phyloP scores from a whole-genome alignment of 768 basidiomycete genomes.

The Coprinopsis marcescibilis region DNA sequence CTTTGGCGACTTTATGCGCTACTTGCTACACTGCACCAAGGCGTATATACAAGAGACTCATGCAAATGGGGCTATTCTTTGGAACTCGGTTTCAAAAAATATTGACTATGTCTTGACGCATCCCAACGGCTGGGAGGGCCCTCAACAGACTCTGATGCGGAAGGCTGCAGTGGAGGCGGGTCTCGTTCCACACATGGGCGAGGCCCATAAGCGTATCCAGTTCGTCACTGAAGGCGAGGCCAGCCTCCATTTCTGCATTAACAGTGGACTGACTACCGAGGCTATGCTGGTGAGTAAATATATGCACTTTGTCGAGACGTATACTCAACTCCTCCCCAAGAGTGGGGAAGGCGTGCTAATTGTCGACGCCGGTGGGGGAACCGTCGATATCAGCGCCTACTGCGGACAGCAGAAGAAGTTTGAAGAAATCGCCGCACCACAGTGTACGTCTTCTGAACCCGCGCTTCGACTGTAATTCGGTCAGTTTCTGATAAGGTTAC shows the following conservation, averaged over 20 bases:
- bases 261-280: slow-evolving; percentile 35
- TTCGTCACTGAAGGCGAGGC: slow-evolving; percentile 60
- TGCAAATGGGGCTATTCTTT: slow-evolving; percentile 33
- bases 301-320: neutral
- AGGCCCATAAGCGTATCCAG: slow-evolving; percentile 34
- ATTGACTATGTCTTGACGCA: slow-evolving; percentile 50
- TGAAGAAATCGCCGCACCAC: slow-evolving; percentile 38
- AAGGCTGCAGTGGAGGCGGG: slow-evolving; percentile 44
- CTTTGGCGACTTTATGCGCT: slow-evolving; percentile 43
- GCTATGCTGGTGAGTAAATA: slow-evolving; percentile 20
- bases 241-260: slow-evolving; percentile 49
- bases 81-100: slow-evolving; percentile 34
- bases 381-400: slow-evolving; percentile 52
- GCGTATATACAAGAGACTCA: slow-evolving; percentile 43
- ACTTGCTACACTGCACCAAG: slow-evolving; percentile 38
- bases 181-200: slow-evolving; percentile 34
- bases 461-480: neutral
- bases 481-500: neutral
- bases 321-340: slow-evolving; percentile 17
- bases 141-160: slow-evolving; percentile 49
- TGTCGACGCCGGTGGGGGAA: slow-evolving; percentile 57
- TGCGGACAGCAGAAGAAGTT: slow-evolving; percentile 16
- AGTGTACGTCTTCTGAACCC: slow-evolving; percentile 21
- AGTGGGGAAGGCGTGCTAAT: slow-evolving; percentile 40
- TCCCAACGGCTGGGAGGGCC: slow-evolving; percentile 59